A percentile compares a stretch with the other conserved stretches of the same genome.
These are phyloP conservation scores for Venturia aucupariae DNA, from an alignment of 2,329 filamentous ascomycete genomes.

Conservation along the genomic window DNA sequence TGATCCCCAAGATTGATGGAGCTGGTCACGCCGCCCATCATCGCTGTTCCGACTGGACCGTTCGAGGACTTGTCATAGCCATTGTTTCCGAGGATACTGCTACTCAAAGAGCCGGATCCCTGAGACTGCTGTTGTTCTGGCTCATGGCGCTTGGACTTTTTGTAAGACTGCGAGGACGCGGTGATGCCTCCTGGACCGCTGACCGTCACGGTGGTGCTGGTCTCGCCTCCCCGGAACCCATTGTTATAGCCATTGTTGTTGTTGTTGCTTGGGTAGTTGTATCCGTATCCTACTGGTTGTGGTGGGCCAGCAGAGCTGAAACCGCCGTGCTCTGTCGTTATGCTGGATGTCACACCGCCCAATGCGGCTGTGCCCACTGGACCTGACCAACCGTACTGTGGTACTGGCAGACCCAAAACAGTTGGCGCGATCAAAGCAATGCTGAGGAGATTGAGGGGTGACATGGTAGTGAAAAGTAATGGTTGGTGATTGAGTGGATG, in stretches of 20 bases:
- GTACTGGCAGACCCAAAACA: slow-evolving; percentile 4
- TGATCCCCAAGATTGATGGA: not conserved
- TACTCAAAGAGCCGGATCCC: not conserved
- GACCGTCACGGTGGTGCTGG: not conserved
- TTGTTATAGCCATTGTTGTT: not conserved
- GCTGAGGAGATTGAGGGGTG: not conserved
- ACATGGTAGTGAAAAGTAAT: not conserved
- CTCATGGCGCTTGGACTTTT: not conserved
- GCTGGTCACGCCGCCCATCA: not conserved
- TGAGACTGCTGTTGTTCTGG: not conserved
- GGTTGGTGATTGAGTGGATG: not conserved
- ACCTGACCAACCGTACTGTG: not conserved
- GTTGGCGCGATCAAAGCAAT: not conserved
- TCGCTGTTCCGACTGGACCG: not conserved
- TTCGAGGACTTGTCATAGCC: not conserved
- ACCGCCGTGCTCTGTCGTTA: not conserved
- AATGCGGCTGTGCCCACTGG: not conserved
- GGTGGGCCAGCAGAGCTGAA: not conserved
- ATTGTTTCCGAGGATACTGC: not conserved
- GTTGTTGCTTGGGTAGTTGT: not conserved
- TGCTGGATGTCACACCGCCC: not conserved
- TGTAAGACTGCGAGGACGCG: not conserved
- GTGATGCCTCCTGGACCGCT: not conserved
- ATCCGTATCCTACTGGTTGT: not conserved
- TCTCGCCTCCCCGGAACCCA: not conserved